Percentiles rank a stretch among this genome's conserved stretches.
phyloP scores from a whole-genome alignment of 345 rosid genomes.

The Chamaenerion angustifolium region DNA sequence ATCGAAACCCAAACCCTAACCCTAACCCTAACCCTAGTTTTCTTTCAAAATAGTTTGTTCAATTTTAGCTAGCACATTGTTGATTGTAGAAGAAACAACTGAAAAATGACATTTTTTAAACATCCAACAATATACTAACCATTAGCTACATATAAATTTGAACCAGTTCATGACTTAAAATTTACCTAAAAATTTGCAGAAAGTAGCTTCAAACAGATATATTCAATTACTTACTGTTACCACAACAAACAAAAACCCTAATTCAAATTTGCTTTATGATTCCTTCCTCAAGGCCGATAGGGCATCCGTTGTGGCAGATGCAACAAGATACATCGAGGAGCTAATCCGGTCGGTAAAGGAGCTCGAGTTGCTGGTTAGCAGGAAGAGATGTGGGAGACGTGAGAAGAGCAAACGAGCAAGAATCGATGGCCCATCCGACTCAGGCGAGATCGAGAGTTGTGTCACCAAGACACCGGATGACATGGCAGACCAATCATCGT shows the following conservation, averaged over 20 bases:
- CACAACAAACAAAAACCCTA: too few relatives aligned
- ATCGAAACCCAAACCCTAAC: not conserved
- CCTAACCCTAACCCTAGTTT: not conserved
- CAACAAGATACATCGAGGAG: conserved; percentile 66
- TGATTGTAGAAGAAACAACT: too few relatives aligned
- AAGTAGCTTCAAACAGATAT: too few relatives aligned
- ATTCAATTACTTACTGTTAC: too few relatives aligned
- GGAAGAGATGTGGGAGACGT: conserved; percentile 47
- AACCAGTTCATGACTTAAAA: too few relatives aligned
- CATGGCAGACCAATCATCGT: conserved; percentile 20
- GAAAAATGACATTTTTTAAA: too few relatives aligned
- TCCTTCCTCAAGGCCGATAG: conserved; percentile 39
- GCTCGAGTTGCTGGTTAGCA: conserved; percentile 68
- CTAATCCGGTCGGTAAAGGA: conserved; percentile 50
- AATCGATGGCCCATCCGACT: conserved; percentile 24
- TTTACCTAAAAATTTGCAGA: too few relatives aligned
- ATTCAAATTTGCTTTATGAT: not conserved
- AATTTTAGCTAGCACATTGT: not conserved
- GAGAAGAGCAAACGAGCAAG: too few relatives aligned
- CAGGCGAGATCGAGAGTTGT: conserved; percentile 31
- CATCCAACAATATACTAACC: too few relatives aligned
- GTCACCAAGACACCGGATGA: conserved; percentile 25
- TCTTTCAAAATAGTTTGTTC: not conserved
- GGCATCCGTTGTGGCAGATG: conserved; percentile 76
- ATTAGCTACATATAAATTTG: too few relatives aligned